phyloP scores from a whole-genome alignment of 2,329 filamentous ascomycete species.

The Sporothrix globosa region DNA sequence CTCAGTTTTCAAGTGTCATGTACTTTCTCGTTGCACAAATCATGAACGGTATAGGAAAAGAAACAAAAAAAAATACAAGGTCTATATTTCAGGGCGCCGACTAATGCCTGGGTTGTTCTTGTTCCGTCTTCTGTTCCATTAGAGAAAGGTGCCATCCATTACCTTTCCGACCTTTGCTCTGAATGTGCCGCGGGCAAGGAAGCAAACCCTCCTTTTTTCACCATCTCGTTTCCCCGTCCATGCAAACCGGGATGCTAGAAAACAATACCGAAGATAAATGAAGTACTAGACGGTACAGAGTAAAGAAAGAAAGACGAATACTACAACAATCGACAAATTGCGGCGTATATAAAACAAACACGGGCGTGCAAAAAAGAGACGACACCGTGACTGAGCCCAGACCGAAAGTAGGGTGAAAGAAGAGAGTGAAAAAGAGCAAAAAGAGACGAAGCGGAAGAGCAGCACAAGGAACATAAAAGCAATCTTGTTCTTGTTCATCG shows the following conservation, averaged over 20 bases:
- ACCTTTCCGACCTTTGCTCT: background rate
- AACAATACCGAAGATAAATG: constrained; percentile 8
- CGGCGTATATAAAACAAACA: constrained; percentile 3
- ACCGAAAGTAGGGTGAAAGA: constrained; percentile 9
- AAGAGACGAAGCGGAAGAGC: background rate
- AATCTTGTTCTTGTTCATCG: constrained; percentile 7
- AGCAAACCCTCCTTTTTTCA: background rate
- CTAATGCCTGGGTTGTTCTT: background rate
- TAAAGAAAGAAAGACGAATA: background rate
- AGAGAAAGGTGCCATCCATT: background rate
- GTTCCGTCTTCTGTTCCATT: background rate
- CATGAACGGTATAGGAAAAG: background rate
- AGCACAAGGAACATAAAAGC: background rate
- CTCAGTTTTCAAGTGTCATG: too few species aligned
- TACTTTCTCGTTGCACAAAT: background rate
- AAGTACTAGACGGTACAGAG: background rate
- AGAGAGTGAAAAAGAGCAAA: background rate
- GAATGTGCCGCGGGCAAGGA: background rate
- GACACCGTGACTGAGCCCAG: constrained; percentile 7
- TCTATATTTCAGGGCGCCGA: constrained; percentile 18
- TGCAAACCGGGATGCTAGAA: constrained; percentile 7
- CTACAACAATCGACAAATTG: background rate
- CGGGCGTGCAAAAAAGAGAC: background rate
- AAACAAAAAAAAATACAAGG: background rate
- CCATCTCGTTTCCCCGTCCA: background rate